Evolutionary conservation across 345 rosid genomes (phyloP).

Genomic region (Gossypium stocksii): DNA sequence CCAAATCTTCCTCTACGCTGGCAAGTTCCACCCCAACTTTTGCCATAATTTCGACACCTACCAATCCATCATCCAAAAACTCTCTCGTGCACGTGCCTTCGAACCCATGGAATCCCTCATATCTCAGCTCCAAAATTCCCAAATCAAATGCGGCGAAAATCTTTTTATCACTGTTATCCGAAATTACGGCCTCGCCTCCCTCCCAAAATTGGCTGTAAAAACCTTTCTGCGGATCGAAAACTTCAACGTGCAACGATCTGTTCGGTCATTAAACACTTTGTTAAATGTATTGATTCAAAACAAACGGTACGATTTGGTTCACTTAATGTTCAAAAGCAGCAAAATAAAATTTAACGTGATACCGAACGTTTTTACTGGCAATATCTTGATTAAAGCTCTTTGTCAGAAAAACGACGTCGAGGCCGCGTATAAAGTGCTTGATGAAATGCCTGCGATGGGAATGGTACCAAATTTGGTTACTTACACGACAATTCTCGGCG

Average conservation of each 20-base stretch:
- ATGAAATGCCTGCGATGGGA: constrained; percentile 81
- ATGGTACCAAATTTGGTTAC: constrained; percentile 70
- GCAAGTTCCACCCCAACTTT: constrained; percentile 63
- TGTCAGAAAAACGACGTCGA: constrained; percentile 59
- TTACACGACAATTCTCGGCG: constrained; percentile 70
- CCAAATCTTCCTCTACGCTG: constrained; percentile 81
- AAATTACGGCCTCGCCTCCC: constrained; percentile 69
- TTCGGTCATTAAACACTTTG: constrained; percentile 71
- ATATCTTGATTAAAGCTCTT: constrained; percentile 66
- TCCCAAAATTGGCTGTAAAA: constrained; percentile 43
- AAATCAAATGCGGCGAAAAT: constrained; percentile 66
- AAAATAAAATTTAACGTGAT: constrained; percentile 44
- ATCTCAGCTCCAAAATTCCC: constrained; percentile 41
- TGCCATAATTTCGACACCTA: constrained; percentile 59
- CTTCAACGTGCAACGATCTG: constrained; percentile 59
- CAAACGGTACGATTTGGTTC: constrained; percentile 55
- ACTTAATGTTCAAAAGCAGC: constrained; percentile 47
- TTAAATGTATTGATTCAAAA: constrained; percentile 71
- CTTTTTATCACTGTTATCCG: constrained; percentile 64
- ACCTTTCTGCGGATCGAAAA: constrained; percentile 58
- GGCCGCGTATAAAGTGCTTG: constrained; percentile 54
- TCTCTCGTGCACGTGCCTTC: constrained; percentile 84
- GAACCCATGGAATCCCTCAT: constrained; percentile 58
- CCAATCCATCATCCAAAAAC: constrained; percentile 66
- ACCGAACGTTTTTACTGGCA: constrained; percentile 71